These are phyloP conservation scores for Pyrrhoderma noxium DNA, from an alignment of 1,284 basidiomycete species.

Conservation along the genomic window DNA sequence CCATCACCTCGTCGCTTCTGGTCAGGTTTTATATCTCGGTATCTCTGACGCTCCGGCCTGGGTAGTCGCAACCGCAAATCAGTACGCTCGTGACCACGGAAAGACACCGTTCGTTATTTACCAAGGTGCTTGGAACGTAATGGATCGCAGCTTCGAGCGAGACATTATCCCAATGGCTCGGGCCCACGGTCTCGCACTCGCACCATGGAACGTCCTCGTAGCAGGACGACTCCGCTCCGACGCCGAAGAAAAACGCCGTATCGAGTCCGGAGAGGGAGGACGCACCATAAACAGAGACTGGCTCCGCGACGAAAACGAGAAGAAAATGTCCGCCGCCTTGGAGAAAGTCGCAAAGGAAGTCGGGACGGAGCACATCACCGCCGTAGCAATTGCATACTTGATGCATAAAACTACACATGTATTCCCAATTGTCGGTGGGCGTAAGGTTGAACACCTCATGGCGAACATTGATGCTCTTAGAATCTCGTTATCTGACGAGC, in stretches of 20 bases:
- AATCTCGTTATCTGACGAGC: conserved; percentile 22
- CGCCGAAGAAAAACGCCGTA: conserved; percentile 17
- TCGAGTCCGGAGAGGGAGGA: conserved; percentile 26
- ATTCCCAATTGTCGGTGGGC: conserved; percentile 24
- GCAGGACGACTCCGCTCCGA: conserved; percentile 16
- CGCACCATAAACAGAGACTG: conserved; percentile 20
- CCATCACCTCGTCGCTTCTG: conserved; percentile 29
- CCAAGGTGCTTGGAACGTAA: conserved; percentile 47
- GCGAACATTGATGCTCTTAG: conserved; percentile 26
- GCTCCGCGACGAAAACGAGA: conserved; percentile 28
- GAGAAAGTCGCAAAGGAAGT: conserved; percentile 29
- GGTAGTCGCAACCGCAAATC: conserved; percentile 46
- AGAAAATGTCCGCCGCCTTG: conserved; percentile 23
- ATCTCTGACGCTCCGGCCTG: conserved; percentile 45
- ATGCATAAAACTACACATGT: conserved; percentile 20
- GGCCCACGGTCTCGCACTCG: conserved; percentile 33
- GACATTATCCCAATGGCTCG: conserved; percentile 56
- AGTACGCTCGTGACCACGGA: conserved; percentile 40
- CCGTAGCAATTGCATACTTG: conserved; percentile 21
- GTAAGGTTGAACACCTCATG: conserved; percentile 25
- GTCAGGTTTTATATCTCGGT: conserved; percentile 33
- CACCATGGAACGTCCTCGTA: conserved; percentile 24
- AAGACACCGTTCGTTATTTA: conserved; percentile 50
- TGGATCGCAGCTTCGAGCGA: conserved; percentile 45
- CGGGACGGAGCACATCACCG: conserved; percentile 21